These are phyloP conservation scores for Adenanthera pavonina DNA, from an alignment of 306 rosid genomes.

Conservation along the genomic window DNA sequence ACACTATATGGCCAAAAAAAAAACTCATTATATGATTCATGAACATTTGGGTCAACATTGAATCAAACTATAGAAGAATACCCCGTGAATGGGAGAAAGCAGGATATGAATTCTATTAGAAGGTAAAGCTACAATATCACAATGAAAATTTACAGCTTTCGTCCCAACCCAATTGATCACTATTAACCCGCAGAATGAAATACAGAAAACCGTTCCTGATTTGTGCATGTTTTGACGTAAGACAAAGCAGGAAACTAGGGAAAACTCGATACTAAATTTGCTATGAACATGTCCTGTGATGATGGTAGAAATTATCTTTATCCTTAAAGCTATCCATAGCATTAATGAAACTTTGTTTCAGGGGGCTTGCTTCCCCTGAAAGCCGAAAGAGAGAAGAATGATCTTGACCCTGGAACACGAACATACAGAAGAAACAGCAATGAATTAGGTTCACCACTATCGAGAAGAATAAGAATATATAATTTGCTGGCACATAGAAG, in stretches of 20 bases:
- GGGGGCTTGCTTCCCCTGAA: slow-evolving; percentile 82
- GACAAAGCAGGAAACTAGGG: slow-evolving; percentile 26
- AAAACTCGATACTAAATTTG: slow-evolving; percentile 34
- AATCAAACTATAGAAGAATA: slow-evolving; percentile 33
- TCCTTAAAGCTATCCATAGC: slow-evolving; percentile 30
- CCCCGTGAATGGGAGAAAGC: slow-evolving; percentile 12
- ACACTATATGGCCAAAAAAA: slow-evolving; percentile 18
- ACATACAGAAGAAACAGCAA: slow-evolving; percentile 35
- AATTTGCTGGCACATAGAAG: slow-evolving; percentile 7
- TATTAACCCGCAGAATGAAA: slow-evolving; percentile 1
- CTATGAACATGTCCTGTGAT: slow-evolving; percentile 36
- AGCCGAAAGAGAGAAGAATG: slow-evolving; percentile 99
- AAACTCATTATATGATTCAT: slow-evolving; percentile 25
- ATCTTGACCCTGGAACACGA: slow-evolving; percentile 78
- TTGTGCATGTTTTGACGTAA: slow-evolving; percentile 38
- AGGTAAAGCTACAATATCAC: slow-evolving; percentile 31
- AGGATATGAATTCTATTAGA: slow-evolving; percentile 31
- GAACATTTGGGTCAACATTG: slow-evolving; percentile 33
- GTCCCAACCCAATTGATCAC: slow-evolving; percentile 32
- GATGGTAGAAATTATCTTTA: slow-evolving; percentile 24
- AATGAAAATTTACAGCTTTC: slow-evolving; percentile 41
- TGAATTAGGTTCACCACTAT: slow-evolving; percentile 23
- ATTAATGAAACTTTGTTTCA: slow-evolving; percentile 53
- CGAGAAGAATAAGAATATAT: slow-evolving; percentile 26
- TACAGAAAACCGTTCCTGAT: slow-evolving; percentile 11